Base-by-base conservation (phyloP, 2,329 filamentous ascomycete species). In the Aspergillus sp. region DNA sequence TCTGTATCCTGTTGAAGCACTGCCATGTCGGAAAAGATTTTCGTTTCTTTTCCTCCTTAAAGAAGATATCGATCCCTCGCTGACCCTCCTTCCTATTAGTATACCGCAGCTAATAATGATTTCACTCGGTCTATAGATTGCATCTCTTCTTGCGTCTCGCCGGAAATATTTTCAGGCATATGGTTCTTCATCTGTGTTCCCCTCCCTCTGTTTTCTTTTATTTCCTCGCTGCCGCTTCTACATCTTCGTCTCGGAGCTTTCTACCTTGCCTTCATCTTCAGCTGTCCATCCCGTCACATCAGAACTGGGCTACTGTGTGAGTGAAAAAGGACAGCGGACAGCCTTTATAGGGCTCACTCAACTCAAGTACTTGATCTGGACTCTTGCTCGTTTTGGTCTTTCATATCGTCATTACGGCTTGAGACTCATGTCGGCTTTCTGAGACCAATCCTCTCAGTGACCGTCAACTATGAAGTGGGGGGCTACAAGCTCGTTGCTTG, bases 401-500 rank as follows among this genome's bases (percentile, higher is more conserved):
- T 47, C 15, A 8, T 41, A 56, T 34, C 37, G 13, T 49, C 39
- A 54, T 33, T 54, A 22, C 39, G 39, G 41, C 54, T 49, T 55
- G 49, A 54, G 54, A 56, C 62, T 68, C 61, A 70, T 70, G 66
- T 54, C 61, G 56, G 34, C 46, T 60, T 52, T 63, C 51, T 64
- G 54, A 60, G 52, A 45, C 39, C 50, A 56, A 46, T 50, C 53
- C 39, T 51, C 33, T 51, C 24, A 54, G 52, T 59, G 48, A 56
- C 51, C 44, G 59, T 58, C 48, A 58, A 70, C 33, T 46, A 75
- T 76, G 73, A 62, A 67, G 67, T 70, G 66, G 71, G 64, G 61
- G 60, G 61, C 61, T 55, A 54, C 61, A 51, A 56, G 66, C 56
- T 53, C 61, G 17, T 55, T 72, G 55, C 58, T 75, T 55, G 63